These are phyloP conservation scores for Malassezia arunalokei DNA, from an alignment of 1,284 basidiomycete genomes.

Conservation along the genomic window DNA sequence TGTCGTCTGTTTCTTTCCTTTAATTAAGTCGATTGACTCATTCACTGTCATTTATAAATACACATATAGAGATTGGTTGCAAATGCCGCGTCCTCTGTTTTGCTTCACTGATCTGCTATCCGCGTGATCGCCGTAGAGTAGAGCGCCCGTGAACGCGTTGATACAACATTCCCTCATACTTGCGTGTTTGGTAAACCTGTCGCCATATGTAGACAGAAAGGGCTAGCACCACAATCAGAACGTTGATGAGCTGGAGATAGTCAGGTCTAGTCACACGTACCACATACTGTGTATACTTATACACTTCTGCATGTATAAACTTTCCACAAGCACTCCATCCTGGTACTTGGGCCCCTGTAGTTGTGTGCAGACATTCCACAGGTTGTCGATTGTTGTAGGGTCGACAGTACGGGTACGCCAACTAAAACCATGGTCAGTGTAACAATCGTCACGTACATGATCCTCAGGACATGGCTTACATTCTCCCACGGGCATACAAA, in stretches of 20 bases:
- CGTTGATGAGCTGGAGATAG: constrained; percentile 5
- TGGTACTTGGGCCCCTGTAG: background rate
- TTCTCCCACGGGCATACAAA: constrained; percentile 19
- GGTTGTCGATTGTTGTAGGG: constrained; percentile 32
- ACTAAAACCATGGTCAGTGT: background rate
- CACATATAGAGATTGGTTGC: background rate
- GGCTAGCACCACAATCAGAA: constrained; percentile 2
- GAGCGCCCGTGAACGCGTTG: constrained; percentile 12
- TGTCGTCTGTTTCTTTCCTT: background rate
- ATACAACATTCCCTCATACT: constrained; percentile 12
- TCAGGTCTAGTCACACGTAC: background rate
- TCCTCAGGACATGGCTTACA: constrained; percentile 22
- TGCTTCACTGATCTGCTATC: too few relatives aligned
- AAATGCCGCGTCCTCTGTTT: too few relatives aligned
- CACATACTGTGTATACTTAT: constrained; percentile 10
- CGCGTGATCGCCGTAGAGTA: background rate
- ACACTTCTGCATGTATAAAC: constrained; percentile 11
- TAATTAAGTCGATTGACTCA: background rate
- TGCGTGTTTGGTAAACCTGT: constrained; percentile 14
- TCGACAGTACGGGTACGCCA: constrained; percentile 26
- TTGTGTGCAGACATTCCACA: constrained; percentile 16
- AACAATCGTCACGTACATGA: constrained; percentile 13
- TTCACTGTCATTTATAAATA: background rate
- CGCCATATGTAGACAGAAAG: constrained; percentile 13
- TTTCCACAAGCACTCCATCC: constrained; percentile 17